Percentiles rank a stretch among this genome's conserved stretches.
Evolutionary conservation across 2,329 filamentous ascomycete species (phyloP).

Genomic region (Trichoderma sp.): DNA sequence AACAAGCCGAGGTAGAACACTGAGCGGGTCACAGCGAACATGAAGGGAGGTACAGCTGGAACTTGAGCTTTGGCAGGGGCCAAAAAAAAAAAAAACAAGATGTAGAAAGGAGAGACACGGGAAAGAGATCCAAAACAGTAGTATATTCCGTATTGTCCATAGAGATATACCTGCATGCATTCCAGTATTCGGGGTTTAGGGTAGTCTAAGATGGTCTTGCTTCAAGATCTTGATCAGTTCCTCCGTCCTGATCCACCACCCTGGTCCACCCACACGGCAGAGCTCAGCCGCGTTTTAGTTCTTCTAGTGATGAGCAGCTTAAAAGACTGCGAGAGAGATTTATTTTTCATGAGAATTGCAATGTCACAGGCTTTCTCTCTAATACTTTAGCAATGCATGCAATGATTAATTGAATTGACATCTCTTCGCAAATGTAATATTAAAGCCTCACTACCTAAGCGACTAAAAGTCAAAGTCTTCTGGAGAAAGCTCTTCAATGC

Average conservation of each 20-base stretch:
- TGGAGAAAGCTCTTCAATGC: constrained; percentile 7
- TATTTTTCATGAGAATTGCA: not conserved
- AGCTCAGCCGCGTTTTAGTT: not conserved
- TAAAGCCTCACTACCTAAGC: not conserved
- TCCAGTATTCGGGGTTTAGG: not conserved
- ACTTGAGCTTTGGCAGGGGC: not conserved
- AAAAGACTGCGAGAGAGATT: not conserved
- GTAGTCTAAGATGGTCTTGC: not conserved
- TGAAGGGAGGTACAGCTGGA: too few relatives aligned
- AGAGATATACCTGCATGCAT: not conserved
- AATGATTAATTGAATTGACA: not conserved
- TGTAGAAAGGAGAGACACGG: not conserved
- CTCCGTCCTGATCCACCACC: not conserved
- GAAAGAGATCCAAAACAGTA: not conserved
- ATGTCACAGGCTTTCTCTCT: not conserved
- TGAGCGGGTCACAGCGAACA: too few relatives aligned
- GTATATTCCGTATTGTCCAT: not conserved
- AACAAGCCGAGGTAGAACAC: not conserved
- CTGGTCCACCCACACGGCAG: not conserved
- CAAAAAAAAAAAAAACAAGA: not conserved
- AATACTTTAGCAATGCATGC: not conserved
- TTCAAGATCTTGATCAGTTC: not conserved
- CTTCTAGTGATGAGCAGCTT: not conserved
- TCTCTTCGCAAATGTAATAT: not conserved
- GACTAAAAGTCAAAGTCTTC: not conserved